Evolutionary conservation across 164 flowering plant species (phyloP).

Genomic region (Sextonia rubra): DNA sequence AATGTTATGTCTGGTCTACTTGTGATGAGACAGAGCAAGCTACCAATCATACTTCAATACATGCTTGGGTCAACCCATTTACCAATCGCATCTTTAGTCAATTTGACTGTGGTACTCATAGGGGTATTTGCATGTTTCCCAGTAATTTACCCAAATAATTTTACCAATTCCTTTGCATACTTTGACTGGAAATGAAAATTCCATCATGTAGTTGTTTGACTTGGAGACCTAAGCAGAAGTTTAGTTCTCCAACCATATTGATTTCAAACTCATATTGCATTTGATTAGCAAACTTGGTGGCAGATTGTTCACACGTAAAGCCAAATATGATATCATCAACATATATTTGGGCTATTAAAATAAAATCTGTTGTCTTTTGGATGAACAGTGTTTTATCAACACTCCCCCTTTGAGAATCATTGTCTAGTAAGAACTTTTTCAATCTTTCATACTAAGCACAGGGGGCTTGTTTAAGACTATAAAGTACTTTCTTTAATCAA

Average conservation of each 20-base stretch:
- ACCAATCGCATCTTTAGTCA: not conserved
- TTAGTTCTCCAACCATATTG: not conserved
- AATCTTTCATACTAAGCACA: no score
- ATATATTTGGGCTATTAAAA: no score
- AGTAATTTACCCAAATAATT: not conserved
- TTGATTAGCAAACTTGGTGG: not conserved
- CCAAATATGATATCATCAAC: not conserved
- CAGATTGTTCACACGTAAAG: not conserved
- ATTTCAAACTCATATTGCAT: not conserved
- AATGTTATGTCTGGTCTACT: not conserved
- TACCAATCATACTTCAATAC: not conserved
- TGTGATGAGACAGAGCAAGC: not conserved
- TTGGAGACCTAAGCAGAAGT: not conserved
- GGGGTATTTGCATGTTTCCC: not conserved
- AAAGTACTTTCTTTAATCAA: no score
- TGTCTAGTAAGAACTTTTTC: no score
- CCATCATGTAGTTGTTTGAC: not conserved
- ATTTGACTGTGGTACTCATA: not conserved
- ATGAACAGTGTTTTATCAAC: no score
- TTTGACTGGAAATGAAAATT: not conserved
- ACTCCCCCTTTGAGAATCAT: no score
- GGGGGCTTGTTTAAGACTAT: no score
- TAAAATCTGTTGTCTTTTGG: no score
- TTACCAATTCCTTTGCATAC: no score
- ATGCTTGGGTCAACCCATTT: no score